Conservation (phyloP, 2,329 filamentous ascomycete genomes). For the Ophiostoma himal-ulmi region DNA sequence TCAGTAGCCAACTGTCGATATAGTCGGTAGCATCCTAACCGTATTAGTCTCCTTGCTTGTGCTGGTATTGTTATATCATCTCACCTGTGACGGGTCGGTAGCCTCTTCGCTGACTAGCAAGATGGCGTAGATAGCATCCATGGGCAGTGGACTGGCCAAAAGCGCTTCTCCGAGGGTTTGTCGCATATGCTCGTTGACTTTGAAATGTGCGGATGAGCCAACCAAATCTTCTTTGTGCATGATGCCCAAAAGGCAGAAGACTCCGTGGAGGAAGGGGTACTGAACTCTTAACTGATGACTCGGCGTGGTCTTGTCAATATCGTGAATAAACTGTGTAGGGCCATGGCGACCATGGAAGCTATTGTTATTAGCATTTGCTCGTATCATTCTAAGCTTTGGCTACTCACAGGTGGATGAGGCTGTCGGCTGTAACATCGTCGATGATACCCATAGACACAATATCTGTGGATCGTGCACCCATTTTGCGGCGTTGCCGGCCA, state of each 20-base stretch:
- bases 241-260: slow-evolving; percentile 7
- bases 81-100: slow-evolving; percentile 6
- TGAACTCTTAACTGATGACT: slow-evolving; percentile 4
- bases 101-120: slow-evolving; percentile 12
- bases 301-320: not conserved
- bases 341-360: not conserved
- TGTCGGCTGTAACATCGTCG: slow-evolving; percentile 2
- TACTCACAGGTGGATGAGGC: slow-evolving; percentile 1
- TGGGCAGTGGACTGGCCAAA: slow-evolving; percentile 3
- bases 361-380: not conserved
- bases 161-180: slow-evolving; percentile 10
- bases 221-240: slow-evolving; percentile 9
- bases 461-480: slow-evolving; percentile 10
- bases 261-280: slow-evolving; percentile 11
- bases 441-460: slow-evolving; percentile 11
- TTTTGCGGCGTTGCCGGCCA: slow-evolving; percentile 9
- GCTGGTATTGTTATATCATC: not conserved
- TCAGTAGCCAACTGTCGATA: slow-evolving; percentile 12
- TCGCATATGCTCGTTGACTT: slow-evolving; percentile 11
- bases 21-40: slow-evolving; percentile 11
- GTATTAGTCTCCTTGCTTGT: not conserved
- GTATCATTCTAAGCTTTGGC: too few species aligned
- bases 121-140: slow-evolving; percentile 10
- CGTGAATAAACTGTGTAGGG: not conserved
- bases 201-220: slow-evolving; percentile 3